phyloP scores from a whole-genome alignment of 2,329 filamentous ascomycete genomes.

The Ceratocystis destructans region DNA sequence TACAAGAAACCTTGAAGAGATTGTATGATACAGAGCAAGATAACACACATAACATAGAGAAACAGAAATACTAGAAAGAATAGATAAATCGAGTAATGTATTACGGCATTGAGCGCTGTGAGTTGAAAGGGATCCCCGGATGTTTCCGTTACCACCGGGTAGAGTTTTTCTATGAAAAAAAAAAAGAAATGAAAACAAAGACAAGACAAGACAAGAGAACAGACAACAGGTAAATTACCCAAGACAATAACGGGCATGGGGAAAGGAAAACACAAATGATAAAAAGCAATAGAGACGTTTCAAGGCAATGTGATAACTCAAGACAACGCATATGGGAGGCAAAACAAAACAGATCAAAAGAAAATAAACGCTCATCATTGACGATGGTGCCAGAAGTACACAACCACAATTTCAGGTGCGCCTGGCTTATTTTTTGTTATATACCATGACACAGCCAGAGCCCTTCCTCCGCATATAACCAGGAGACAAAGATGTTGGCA shows the following conservation, averaged over 20 bases:
- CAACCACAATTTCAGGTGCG: background rate
- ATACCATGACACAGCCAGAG: background rate
- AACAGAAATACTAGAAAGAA: background rate
- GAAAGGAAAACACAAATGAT: background rate
- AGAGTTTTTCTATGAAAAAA: background rate
- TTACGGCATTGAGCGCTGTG: conserved; percentile 3
- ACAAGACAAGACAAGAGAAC: conserved; percentile 1
- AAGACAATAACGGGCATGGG: conserved; percentile 4
- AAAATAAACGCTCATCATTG: conserved; percentile 6
- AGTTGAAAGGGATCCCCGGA: background rate
- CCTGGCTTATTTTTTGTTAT: background rate
- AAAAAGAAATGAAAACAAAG: background rate
- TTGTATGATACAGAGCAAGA: background rate
- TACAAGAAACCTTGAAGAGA: background rate
- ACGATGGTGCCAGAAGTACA: background rate
- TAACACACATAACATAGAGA: background rate
- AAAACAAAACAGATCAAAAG: conserved; percentile 8
- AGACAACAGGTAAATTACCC: background rate
- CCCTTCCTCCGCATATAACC: background rate
- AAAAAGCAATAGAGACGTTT: background rate
- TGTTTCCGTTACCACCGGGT: conserved; percentile 5
- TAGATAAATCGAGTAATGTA: background rate
- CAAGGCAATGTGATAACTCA: background rate
- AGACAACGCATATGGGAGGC: conserved; percentile 1
- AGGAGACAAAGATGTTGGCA: background rate